These are phyloP conservation scores for Sclerotinia subarctica DNA, from an alignment of 2,329 filamentous ascomycete species.

Conservation along the genomic window DNA sequence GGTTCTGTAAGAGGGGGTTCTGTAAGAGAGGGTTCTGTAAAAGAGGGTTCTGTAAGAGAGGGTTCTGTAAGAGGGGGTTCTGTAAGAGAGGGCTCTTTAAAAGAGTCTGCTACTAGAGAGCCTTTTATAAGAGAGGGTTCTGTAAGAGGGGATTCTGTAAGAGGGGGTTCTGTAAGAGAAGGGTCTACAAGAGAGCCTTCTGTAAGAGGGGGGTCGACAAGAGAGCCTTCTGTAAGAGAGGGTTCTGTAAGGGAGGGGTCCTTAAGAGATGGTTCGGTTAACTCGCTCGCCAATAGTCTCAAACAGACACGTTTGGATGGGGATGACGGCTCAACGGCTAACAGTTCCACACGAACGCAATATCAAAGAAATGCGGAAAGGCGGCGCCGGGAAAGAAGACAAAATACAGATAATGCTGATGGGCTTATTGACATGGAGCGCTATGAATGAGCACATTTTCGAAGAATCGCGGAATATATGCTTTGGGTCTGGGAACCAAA, in stretches of 20 bases:
- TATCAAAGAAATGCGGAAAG: background rate
- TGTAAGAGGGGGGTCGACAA: no score
- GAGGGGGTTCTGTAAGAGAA: no score
- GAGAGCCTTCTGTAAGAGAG: no score
- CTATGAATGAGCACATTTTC: background rate
- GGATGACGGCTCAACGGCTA: background rate
- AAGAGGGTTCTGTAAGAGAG: background rate
- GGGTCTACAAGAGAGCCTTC: background rate
- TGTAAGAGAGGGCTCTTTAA: fast-evolving
- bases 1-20: background rate
- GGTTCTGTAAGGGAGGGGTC: no score
- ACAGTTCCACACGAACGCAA: background rate
- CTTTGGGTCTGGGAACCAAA: background rate
- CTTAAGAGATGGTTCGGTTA: no score
- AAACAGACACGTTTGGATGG: background rate
- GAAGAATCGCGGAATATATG: background rate
- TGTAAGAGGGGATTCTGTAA: background rate
- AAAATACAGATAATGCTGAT: background rate
- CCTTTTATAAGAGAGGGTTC: background rate
- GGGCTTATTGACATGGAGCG: background rate
- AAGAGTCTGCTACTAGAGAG: no score
- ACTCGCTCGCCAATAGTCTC: no score
- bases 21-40: background rate
- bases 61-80: background rate
- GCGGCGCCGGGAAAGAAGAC: background rate